Percentiles rank a stretch among this genome's conserved stretches.
phyloP scores from a whole-genome alignment of 306 rosid species.

The Acacia melanoxylon region DNA sequence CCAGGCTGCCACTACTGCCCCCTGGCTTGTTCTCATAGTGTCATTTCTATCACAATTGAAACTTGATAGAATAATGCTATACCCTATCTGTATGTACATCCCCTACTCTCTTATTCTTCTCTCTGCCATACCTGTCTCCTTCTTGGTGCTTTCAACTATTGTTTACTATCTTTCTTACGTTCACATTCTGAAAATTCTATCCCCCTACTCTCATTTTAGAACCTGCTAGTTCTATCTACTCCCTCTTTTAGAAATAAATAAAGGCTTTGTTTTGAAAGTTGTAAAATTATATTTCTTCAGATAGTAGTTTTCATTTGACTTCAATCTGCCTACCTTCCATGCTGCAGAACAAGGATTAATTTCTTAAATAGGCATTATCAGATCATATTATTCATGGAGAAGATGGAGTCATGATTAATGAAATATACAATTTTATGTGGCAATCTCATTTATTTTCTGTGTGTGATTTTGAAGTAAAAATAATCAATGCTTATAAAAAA shows the following conservation, averaged over 20 bases:
- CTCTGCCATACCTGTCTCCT: background rate
- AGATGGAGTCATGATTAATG: background rate
- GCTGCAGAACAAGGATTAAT: background rate
- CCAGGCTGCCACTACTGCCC: background rate
- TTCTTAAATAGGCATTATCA: background rate
- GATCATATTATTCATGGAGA: background rate
- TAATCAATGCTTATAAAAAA: background rate
- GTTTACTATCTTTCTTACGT: background rate
- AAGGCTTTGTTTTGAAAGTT: background rate
- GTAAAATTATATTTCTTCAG: background rate
- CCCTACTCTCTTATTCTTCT: background rate
- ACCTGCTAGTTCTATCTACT: background rate
- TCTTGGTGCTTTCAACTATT: background rate
- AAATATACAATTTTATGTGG: background rate
- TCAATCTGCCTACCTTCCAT: background rate
- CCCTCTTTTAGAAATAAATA: background rate
- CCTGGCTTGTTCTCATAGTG: background rate
- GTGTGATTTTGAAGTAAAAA: background rate
- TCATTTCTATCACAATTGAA: slow-evolving; percentile 8
- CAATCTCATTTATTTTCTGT: background rate
- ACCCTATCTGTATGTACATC: background rate
- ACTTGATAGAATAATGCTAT: background rate
- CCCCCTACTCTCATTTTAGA: background rate
- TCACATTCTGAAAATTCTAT: background rate
- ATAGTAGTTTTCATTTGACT: background rate